Base-by-base conservation (phyloP, 2,329 filamentous ascomycete genomes). In the Cercospora brassicicola region DNA sequence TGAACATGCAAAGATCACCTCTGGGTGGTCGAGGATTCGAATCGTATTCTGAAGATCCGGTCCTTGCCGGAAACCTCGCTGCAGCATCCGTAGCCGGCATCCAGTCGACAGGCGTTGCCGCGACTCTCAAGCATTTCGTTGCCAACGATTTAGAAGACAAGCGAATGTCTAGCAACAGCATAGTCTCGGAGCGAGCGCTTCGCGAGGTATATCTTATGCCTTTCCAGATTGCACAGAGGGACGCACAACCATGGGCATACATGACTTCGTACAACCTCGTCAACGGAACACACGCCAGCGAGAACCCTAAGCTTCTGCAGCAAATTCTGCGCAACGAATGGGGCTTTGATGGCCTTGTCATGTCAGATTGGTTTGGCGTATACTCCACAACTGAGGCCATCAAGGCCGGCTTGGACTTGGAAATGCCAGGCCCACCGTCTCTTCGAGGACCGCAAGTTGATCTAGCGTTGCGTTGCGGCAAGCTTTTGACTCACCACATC, bases 11-110 rank as follows among this genome's bases (percentile, higher is more conserved):
- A 75, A 87, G 92, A 15, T 91, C 91, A 60, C 92, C 92, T 0
- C 84, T 95, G 0, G 92, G 92, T n/a, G 92, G 92, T 18, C 86
- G 92, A 68, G 93, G 93, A 71, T 96, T 95, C 73, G 92, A 96
- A 79, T 93, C 91, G 0, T 95, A 93, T 78, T 93, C 91, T 0
- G 92, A 95, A 78, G 92, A 95, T 72, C 92, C 92, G 0, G 85
- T 90, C 9, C 84, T 96, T 4, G 92, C 91, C 91, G 64, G 90
- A 3, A 89, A 92, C 75, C 84, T 91, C 66, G 88, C 86, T 1
- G 88, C 91, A 72, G 81, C 84, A 31, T 86, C 86, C 64, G 82
- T 88, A 45, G 84, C 81, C 61, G 87, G 90, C 23, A 81, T 92
- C 2, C 92, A 95, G 76, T 88, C 89, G 26, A 89, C 88, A 68